These are phyloP conservation scores for Tranzscheliella williamsii DNA, from an alignment of 1,284 basidiomycete genomes.

Conservation along the genomic window DNA sequence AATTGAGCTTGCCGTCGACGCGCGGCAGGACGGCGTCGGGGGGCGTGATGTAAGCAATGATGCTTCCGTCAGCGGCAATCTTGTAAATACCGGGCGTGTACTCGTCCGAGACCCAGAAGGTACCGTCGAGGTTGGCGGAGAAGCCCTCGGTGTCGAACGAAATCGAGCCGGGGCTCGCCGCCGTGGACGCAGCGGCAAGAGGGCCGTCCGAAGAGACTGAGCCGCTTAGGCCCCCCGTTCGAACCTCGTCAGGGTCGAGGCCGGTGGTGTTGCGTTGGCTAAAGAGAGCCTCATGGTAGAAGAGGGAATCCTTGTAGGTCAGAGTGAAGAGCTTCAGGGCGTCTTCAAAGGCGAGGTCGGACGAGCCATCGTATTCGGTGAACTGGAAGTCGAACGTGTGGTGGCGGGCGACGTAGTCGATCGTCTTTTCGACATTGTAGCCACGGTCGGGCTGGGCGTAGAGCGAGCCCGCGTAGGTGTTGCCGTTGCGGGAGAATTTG, in stretches of 20 bases:
- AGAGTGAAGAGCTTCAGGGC: conserved; percentile 68
- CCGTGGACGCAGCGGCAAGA: conserved; percentile 62
- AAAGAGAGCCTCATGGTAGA: conserved; percentile 65
- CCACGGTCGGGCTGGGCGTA: conserved; percentile 68
- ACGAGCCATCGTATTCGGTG: conserved; percentile 63
- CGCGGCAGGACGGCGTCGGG: conserved; percentile 67
- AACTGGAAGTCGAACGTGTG: conserved; percentile 69
- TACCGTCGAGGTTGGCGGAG: conserved; percentile 67
- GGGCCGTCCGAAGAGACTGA: conserved; percentile 31
- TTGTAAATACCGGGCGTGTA: conserved; percentile 73
- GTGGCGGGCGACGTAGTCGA: conserved; percentile 69
- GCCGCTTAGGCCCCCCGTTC: conserved; percentile 58
- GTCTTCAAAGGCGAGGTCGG: conserved; percentile 66
- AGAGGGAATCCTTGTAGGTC: conserved; percentile 66
- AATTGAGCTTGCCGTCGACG: conserved; percentile 66
- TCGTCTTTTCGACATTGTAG: conserved; percentile 63
- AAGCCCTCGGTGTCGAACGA: conserved; percentile 70
- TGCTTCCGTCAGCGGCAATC: conserved; percentile 64
- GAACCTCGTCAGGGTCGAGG: conserved; percentile 67
- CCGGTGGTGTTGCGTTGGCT: conserved; percentile 66
- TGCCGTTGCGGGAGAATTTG: conserved; percentile 14
- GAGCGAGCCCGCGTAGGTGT: conserved; percentile 64
- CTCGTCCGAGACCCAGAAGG: conserved; percentile 66
- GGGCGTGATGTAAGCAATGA: conserved; percentile 69
- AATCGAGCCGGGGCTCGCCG: conserved; percentile 56